Evolutionary conservation across 495 filamentous ascomycete species (phyloP).

Genomic region (Penicillium crystallinum): DNA sequence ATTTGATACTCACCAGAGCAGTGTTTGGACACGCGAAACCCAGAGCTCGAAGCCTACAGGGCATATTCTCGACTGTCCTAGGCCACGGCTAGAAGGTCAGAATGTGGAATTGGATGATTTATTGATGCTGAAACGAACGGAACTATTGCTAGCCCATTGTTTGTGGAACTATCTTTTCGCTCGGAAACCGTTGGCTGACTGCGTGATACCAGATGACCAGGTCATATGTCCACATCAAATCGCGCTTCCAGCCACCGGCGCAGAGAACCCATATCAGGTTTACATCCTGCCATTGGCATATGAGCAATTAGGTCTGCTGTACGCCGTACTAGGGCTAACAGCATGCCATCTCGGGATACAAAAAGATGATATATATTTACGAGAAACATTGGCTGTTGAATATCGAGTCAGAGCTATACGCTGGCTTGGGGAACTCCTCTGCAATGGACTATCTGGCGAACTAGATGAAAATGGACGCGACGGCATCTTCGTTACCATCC

Average conservation of each 20-base stretch:
- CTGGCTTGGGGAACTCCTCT: conserved; percentile 26
- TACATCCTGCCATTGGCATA: conserved; percentile 35
- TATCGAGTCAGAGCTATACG: conserved; percentile 36
- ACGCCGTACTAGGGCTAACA: conserved; percentile 31
- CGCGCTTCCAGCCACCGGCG: conserved; percentile 18
- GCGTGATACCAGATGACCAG: conserved; percentile 21
- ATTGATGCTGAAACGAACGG: conserved; percentile 6
- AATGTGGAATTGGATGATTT: conserved; percentile 2
- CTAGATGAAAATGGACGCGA: conserved; percentile 30
- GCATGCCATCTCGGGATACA: conserved; percentile 32
- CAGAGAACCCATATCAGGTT: conserved; percentile 31
- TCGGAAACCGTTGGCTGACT: background rate
- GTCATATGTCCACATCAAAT: conserved; percentile 37
- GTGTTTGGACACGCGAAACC: too few species aligned
- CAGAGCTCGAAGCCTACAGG: background rate
- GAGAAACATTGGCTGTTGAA: conserved; percentile 29
- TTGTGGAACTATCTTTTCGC: background rate
- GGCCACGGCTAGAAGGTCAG: background rate
- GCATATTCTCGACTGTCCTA: background rate
- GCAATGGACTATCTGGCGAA: conserved; percentile 21
- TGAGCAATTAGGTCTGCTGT: conserved; percentile 31
- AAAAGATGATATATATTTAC: conserved; percentile 18
- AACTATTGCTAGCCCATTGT: conserved; percentile 26
- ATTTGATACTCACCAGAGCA: background rate
- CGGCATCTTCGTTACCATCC: conserved; percentile 33